A percentile compares a stretch with the other conserved stretches of the same genome.
phyloP scores from a whole-genome alignment of 2,329 filamentous ascomycete species.

The Paecilomyces formosus region DNA sequence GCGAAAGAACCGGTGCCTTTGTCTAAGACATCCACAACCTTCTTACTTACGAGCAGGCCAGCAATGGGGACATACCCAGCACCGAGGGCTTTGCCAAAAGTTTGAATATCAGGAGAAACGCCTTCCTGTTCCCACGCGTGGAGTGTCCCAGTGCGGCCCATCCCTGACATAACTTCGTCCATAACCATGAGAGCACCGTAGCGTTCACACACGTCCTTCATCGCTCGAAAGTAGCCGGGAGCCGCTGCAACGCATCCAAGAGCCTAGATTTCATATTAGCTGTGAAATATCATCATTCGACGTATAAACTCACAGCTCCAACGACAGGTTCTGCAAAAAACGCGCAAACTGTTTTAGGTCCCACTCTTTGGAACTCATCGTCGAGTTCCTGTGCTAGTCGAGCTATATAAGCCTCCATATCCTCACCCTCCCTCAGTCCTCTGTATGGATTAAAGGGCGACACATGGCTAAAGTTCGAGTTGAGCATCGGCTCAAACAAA shows the following conservation, averaged over 20 bases:
- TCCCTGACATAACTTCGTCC: slow-evolving; percentile 64
- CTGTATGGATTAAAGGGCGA: slow-evolving; percentile 60
- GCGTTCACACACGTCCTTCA: slow-evolving; percentile 58
- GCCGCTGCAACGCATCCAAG: slow-evolving; percentile 59
- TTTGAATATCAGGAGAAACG: slow-evolving; percentile 49
- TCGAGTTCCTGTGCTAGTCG: slow-evolving; percentile 58
- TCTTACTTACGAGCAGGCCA: slow-evolving; percentile 41
- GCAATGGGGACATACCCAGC: slow-evolving; percentile 49
- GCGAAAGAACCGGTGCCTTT: slow-evolving; percentile 39
- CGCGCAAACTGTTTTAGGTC: slow-evolving; percentile 57
- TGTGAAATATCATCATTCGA: not conserved
- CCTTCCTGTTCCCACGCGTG: slow-evolving; percentile 51
- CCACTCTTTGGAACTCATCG: slow-evolving; percentile 54
- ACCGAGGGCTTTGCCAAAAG: slow-evolving; percentile 51
- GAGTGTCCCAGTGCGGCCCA: slow-evolving; percentile 47
- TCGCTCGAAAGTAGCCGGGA: slow-evolving; percentile 58
- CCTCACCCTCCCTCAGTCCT: slow-evolving; percentile 43
- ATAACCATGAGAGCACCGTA: slow-evolving; percentile 64
- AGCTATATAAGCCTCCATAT: slow-evolving; percentile 48
- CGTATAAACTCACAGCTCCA: slow-evolving; percentile 46
- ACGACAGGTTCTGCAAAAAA: slow-evolving; percentile 67
- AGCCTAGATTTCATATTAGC: slow-evolving; percentile 28
- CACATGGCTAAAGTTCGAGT: slow-evolving; percentile 49
- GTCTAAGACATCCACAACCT: slow-evolving; percentile 40
- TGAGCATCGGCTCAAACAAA: slow-evolving; percentile 53